A percentile compares a stretch with the other conserved stretches of the same genome.
phyloP scores from a whole-genome alignment of 75 land plant species.

The Pinus taeda region DNA sequence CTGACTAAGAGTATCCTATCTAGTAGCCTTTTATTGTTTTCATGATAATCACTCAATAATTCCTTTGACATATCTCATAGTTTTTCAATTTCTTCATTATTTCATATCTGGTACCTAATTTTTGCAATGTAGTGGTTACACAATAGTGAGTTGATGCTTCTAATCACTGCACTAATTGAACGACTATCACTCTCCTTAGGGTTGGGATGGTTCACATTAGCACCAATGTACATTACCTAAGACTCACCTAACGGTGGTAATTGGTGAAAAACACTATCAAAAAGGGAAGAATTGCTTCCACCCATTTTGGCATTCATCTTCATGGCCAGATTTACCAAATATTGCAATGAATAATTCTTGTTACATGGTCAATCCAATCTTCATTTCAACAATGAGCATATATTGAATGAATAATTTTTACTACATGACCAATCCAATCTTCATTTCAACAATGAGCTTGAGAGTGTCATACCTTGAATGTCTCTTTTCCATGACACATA shows the following conservation, averaged over 20 bases:
- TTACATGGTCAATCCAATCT: conserved; percentile 42
- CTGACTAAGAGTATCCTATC: conserved; percentile 42
- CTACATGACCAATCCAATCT: conserved; percentile 43
- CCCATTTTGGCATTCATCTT: conserved; percentile 69
- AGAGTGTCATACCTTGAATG: conserved; percentile 50
- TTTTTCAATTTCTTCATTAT: conserved; percentile 11
- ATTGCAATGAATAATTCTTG: conserved; percentile 39
- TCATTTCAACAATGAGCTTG: conserved; percentile 41
- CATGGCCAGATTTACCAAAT: conserved; percentile 48
- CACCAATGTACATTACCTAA: conserved; percentile 50
- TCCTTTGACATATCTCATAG: conserved; percentile 45
- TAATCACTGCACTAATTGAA: conserved; percentile 63
- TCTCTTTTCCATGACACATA: conserved; percentile 43
- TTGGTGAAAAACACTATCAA: neutral
- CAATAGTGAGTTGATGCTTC: conserved; percentile 48
- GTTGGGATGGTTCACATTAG: conserved; percentile 67
- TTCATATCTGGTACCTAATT: conserved; percentile 26
- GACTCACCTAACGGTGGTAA: neutral
- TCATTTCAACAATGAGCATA: conserved; percentile 25
- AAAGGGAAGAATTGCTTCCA: conserved; percentile 40
- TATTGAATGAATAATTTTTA: conserved; percentile 36
- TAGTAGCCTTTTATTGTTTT: conserved; percentile 11
- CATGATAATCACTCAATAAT: conserved; percentile 29
- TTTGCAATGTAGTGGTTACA: conserved; percentile 41
- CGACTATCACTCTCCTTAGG: conserved; percentile 22